Percentiles rank a stretch among this genome's conserved stretches.
Evolutionary conservation across 1,284 basidiomycete species (phyloP).

Genomic region (Moesziomyces sp.): DNA sequence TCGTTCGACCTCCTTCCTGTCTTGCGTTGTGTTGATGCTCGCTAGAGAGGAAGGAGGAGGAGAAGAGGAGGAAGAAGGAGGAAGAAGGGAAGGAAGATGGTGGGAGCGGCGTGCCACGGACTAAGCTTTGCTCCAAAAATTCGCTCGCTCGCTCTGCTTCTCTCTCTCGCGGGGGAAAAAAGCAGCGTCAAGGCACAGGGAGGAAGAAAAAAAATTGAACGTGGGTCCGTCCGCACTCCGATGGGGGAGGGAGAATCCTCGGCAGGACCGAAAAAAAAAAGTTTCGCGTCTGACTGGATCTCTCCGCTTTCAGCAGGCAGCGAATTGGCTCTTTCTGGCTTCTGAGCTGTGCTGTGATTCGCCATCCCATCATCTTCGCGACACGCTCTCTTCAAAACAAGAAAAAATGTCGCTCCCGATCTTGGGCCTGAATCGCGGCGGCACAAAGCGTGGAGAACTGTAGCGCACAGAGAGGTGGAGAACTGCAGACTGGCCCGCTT

Average conservation of each 20-base stretch:
- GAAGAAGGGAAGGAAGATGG: constrained; percentile 53
- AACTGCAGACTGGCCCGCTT: neutral
- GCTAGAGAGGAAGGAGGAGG: constrained; percentile 51
- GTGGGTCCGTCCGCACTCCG: neutral
- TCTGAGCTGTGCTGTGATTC: too few relatives aligned
- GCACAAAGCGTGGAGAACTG: too few relatives aligned
- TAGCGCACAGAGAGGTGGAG: neutral
- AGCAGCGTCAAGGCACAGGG: neutral
- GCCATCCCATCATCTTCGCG: too few relatives aligned
- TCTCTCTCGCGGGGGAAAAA: neutral
- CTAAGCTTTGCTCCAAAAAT: constrained; percentile 19
- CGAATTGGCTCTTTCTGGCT: too few relatives aligned
- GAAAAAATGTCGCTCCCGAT: neutral
- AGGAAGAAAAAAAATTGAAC: neutral
- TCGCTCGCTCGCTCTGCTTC: constrained; percentile 1
- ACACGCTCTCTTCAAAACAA: too few relatives aligned
- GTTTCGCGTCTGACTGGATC: neutral
- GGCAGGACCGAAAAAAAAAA: neutral
- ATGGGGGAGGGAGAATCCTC: neutral
- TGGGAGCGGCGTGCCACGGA: constrained; percentile 28
- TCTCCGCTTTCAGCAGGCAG: neutral
- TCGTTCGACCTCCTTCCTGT: constrained; percentile 56
- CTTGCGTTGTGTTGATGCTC: constrained; percentile 52
- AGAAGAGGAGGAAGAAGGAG: constrained; percentile 40
- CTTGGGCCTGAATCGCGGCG: too few relatives aligned